A percentile compares a stretch with the other conserved stretches of the same genome.
Conservation (phyloP, 345 rosid genomes). For the Salix dunnii region DNA sequence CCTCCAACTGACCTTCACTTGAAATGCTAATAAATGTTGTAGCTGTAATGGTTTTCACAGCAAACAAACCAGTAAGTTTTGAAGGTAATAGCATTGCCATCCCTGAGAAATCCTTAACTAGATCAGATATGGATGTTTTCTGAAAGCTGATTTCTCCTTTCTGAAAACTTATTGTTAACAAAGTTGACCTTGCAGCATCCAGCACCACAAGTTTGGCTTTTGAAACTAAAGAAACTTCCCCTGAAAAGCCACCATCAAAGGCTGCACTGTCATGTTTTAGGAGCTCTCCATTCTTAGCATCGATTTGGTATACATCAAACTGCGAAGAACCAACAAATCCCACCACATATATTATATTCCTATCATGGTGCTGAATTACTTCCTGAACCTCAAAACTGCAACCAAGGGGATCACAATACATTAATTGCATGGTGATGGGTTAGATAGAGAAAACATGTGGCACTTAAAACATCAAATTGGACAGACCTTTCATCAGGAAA, state of each 20-base stretch:
- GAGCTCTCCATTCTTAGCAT: conserved; percentile 67
- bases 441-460: background rate
- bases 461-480: conserved; percentile 13
- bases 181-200: conserved; percentile 58
- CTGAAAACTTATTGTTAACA: conserved; percentile 51
- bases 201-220: conserved; percentile 57
- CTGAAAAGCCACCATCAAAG: conserved; percentile 70
- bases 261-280: conserved; percentile 51
- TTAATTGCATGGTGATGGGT: conserved; percentile 7
- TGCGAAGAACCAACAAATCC: conserved; percentile 65
- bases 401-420: conserved; percentile 13
- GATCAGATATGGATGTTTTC: conserved; percentile 50
- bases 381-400: conserved; percentile 80
- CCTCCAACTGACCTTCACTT: conserved; percentile 59
- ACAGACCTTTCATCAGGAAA: conserved; percentile 71
- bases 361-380: conserved; percentile 55
- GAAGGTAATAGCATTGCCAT: conserved; percentile 52
- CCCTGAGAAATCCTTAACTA: conserved; percentile 52
- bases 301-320: conserved; percentile 59
- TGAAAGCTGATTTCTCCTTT: conserved; percentile 54
- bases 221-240: conserved; percentile 60
- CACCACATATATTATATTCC: conserved; percentile 48
- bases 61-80: conserved; percentile 52
- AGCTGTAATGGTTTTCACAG: conserved; percentile 41
- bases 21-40: conserved; percentile 51